Conservation (phyloP, 768 basidiomycete species). For the Agaricus bisporus region DNA sequence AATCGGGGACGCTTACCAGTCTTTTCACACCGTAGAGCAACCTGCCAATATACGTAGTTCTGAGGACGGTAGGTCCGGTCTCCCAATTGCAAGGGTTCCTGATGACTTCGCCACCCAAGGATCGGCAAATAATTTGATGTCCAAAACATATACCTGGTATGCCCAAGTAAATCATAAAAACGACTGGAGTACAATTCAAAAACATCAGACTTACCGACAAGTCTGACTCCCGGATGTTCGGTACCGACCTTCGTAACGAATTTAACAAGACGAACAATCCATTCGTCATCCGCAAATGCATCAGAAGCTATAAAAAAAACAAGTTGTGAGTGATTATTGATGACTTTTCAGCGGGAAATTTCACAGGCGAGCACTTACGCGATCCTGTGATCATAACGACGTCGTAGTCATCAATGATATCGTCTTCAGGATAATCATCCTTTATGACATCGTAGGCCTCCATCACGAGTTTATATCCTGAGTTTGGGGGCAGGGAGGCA, state of each 20-base stretch:
- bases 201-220: conserved; percentile 44
- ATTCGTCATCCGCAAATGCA: conserved; percentile 68
- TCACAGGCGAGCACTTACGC: conserved; percentile 42
- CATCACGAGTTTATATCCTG: conserved; percentile 41
- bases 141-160: conserved; percentile 85
- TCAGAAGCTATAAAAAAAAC: conserved; percentile 49
- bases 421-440: conserved; percentile 51
- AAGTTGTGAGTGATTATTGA: neutral
- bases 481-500: conserved; percentile 17
- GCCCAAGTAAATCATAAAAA: too few relatives aligned
- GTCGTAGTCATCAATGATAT: conserved; percentile 48
- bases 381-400: conserved; percentile 80
- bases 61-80: conserved; percentile 54
- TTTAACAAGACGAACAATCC: conserved; percentile 65
- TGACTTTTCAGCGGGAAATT: neutral
- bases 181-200: neutral
- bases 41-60: conserved; percentile 63
- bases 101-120: conserved; percentile 65
- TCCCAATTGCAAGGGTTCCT: conserved; percentile 69
- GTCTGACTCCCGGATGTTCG: too few relatives aligned
- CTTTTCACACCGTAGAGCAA: conserved; percentile 52
- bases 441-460: conserved; percentile 55
- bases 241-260: conserved; percentile 31
- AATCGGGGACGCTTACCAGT: conserved; percentile 18
- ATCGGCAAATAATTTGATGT: conserved; percentile 68